Evolutionary conservation across 305 asterid genomes (phyloP), one percentile per base, ranked within the genome.

Genomic region (Fraxinus albicans): DNA sequence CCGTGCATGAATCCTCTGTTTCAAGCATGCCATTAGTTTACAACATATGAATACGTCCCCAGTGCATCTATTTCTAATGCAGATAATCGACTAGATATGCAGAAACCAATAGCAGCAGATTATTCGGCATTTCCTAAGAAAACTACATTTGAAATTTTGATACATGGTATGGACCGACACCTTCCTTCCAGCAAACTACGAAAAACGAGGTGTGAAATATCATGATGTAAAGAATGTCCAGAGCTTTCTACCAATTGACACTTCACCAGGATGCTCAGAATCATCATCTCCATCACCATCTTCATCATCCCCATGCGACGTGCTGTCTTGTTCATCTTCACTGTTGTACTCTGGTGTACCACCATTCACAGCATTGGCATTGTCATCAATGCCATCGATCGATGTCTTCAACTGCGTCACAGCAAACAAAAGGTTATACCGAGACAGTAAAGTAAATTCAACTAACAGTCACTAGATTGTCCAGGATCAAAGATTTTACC

Each of bases 181-280:
- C 34, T 3, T 23, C 2, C 7, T 9, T 65, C 34, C 34, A 53
- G 79, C 60, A 63, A 23, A 27, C 67, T 23, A 74, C 23, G 2
- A 23, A 65, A 70, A 5, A 63, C 25, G 6, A 12, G 25, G 19
- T 23, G 27, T 21, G 19, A 74, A 77, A 58, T 12, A 80, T 93
- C 94, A 95, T 1, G 98, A 88, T 36, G 96, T 92, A 84, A 95
- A 91, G 86, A 93, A 95, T 35, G 90, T 93, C 98, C 98, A 95
- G 33, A 95, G 78, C 91, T 93, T 93, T 86, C 76, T 89, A 53
- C 93, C 78, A 5, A 93, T 79, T 3, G 98, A 92, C 10, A 84
- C 89, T 83, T 91, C 92, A 78, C 94, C 94, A 12, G 91, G 97
- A 72, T 84, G 82, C 31, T 84, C 87, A 5, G 77, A 86, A 8